Evolutionary conservation across 805 yeast genomes (phyloP).

Genomic region (Lipomyces chichibuensis): DNA sequence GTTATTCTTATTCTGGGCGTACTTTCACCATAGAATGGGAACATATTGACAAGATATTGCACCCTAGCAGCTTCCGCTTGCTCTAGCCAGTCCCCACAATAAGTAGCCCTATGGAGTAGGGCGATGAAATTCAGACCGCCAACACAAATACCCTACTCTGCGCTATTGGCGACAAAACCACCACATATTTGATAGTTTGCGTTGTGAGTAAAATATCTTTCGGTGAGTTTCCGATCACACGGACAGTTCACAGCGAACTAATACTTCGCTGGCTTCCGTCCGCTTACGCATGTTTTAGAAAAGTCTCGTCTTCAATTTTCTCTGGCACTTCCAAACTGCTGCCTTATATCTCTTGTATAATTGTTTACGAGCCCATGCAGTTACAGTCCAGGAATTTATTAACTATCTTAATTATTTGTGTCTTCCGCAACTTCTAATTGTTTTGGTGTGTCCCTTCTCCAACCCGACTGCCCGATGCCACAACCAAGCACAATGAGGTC

Average conservation of each 20-base stretch:
- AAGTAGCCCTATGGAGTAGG: too few relatives aligned
- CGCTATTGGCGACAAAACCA: background rate
- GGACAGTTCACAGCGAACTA: background rate
- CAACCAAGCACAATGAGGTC: background rate
- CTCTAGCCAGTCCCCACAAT: too few relatives aligned
- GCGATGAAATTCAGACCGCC: background rate
- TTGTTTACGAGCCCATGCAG: background rate
- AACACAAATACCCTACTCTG: background rate
- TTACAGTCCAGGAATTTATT: background rate
- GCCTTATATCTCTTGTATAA: background rate
- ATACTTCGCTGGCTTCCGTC: background rate
- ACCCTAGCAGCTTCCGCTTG: too few relatives aligned
- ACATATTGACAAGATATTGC: too few relatives aligned
- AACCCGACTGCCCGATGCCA: background rate
- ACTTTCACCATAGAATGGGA: too few relatives aligned
- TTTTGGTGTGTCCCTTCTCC: background rate
- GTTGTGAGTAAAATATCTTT: background rate
- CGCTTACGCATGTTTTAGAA: background rate
- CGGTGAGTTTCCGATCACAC: background rate
- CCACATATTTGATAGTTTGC: background rate
- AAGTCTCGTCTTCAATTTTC: background rate
- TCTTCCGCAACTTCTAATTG: background rate
- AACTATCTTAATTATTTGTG: background rate
- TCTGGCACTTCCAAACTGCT: background rate
- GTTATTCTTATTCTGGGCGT: too few relatives aligned